These are phyloP conservation scores for Tetrahymena malaccensis DNA, from an alignment of 73 alveolate genomes.

Conservation along the genomic window DNA sequence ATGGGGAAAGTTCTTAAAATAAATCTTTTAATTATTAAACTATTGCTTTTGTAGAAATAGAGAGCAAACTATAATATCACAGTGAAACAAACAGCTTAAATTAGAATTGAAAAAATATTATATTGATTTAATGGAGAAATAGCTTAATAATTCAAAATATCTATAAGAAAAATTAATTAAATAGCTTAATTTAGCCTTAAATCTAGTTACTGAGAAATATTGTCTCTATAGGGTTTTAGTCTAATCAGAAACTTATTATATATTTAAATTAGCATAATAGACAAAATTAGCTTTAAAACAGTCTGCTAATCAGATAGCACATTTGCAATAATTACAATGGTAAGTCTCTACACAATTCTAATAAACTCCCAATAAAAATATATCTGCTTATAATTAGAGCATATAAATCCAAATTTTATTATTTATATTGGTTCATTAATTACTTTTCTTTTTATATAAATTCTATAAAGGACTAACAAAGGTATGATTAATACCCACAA, in stretches of 20 bases:
- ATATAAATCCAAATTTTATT: neutral
- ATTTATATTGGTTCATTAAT: neutral
- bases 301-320: neutral
- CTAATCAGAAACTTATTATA: neutral
- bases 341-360: neutral
- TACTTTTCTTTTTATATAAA: neutral
- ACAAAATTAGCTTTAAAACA: neutral
- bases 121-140: neutral
- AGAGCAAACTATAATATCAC: no score
- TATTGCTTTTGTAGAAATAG: neutral
- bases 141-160: neutral
- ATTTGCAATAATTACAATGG: neutral
- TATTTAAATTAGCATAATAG: neutral
- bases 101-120: neutral
- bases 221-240: neutral
- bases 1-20: neutral
- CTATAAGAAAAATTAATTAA: neutral
- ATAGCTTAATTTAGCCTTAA: neutral
- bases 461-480: neutral
- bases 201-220: neutral
- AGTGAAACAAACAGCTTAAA: no score
- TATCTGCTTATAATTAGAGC: neutral
- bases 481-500: neutral
- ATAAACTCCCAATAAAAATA: neutral
- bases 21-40: neutral